Evolutionary conservation across 2,329 filamentous ascomycete genomes (phyloP).

Genomic region (Pestalotiopsis fici): DNA sequence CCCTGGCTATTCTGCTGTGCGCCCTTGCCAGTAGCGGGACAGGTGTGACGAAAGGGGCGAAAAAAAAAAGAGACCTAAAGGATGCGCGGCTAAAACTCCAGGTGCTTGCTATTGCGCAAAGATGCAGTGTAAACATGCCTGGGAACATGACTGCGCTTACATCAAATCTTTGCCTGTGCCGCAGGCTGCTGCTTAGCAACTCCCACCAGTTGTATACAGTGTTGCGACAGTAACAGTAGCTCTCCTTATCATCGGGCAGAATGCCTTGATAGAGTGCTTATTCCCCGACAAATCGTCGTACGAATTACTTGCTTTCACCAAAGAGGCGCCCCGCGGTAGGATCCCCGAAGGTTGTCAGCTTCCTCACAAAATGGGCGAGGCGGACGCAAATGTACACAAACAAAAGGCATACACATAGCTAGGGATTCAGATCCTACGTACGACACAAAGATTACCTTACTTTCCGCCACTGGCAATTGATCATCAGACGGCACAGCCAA

Average conservation of each 20-base stretch:
- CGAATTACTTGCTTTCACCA: background rate
- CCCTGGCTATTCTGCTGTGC: background rate
- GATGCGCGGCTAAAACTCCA: conserved; percentile 4
- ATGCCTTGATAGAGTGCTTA: background rate
- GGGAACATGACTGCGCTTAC: background rate
- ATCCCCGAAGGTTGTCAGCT: background rate
- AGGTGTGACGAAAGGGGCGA: conserved; percentile 28
- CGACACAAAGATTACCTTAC: background rate
- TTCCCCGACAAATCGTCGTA: background rate
- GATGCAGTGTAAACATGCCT: background rate
- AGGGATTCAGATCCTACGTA: background rate
- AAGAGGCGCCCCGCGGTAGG: background rate
- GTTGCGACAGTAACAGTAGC: too few species aligned
- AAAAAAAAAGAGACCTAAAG: too few species aligned
- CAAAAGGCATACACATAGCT: too few species aligned
- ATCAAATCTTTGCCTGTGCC: background rate
- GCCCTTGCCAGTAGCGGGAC: conserved; percentile 5
- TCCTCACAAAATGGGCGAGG: background rate
- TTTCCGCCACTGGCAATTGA: background rate
- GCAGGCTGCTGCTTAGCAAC: too few species aligned
- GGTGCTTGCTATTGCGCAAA: background rate
- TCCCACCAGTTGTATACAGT: background rate
- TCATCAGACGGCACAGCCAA: background rate
- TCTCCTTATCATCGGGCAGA: background rate
- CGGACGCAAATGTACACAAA: background rate